Evolutionary conservation across 2,329 filamentous ascomycete genomes (phyloP).

Genomic region (Plenodomus biglobosus): DNA sequence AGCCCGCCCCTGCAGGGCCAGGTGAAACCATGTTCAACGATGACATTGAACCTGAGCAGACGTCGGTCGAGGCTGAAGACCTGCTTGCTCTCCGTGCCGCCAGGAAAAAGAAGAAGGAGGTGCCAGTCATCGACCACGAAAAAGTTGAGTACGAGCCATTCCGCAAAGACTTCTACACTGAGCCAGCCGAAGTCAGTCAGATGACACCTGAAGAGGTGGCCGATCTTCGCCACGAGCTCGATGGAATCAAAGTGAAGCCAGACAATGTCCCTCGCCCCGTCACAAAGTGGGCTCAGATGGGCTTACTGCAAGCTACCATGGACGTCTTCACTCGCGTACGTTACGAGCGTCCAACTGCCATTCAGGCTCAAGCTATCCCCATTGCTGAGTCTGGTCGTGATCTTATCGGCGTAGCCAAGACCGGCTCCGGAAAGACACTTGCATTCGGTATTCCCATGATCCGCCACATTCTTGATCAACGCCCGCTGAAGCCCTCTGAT

Average conservation of each 20-base stretch:
- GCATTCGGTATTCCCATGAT: conserved; percentile 97
- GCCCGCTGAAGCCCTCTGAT: conserved; percentile 76
- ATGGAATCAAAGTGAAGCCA: conserved; percentile 81
- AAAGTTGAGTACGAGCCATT: conserved; percentile 85
- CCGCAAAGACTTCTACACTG: conserved; percentile 92
- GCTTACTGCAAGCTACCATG: conserved; percentile 80
- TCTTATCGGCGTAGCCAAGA: conserved; percentile 95
- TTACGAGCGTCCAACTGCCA: conserved; percentile 87
- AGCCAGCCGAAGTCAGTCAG: conserved; percentile 78
- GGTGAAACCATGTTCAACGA: conserved; percentile 89
- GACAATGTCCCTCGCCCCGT: conserved; percentile 90
- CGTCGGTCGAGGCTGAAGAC: conserved; percentile 63
- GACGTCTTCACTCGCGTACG: conserved; percentile 80
- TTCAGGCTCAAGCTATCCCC: conserved; percentile 93
- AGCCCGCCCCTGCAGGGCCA: conserved; percentile 53
- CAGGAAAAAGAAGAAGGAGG: conserved; percentile 89
- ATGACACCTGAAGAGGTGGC: conserved; percentile 84
- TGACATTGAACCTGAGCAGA: conserved; percentile 69
- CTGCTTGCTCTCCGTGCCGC: conserved; percentile 56
- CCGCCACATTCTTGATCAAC: conserved; percentile 93
- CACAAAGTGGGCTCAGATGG: conserved; percentile 95
- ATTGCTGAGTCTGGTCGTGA: conserved; percentile 95
- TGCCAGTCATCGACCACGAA: conserved; percentile 82
- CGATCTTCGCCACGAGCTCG: conserved; percentile 80
- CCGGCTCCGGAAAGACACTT: conserved; percentile 94